Evolutionary conservation across 192 early-diverging fungal genomes (phyloP).

Genomic region (Helicostylum pulchrum): DNA sequence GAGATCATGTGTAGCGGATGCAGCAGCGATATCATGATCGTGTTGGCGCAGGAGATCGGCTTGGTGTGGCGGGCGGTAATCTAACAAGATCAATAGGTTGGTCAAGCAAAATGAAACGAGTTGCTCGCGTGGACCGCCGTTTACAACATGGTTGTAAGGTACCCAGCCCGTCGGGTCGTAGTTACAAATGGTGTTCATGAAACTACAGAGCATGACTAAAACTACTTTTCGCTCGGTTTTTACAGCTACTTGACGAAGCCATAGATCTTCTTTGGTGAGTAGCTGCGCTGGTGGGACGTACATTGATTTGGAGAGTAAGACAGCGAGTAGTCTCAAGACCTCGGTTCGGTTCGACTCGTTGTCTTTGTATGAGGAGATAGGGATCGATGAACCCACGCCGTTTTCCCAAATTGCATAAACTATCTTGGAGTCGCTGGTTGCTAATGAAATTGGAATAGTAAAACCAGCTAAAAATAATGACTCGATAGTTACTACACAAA

Average conservation of each 20-base stretch:
- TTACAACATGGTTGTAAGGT: conserved; percentile 84
- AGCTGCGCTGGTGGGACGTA: conserved; percentile 60
- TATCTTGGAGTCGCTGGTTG: conserved; percentile 38
- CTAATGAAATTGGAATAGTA: conserved; percentile 57
- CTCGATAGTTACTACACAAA: conserved; percentile 27
- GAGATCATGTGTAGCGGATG: not conserved
- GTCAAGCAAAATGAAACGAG: conserved; percentile 73
- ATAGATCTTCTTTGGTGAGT: conserved; percentile 52
- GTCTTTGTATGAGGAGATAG: conserved; percentile 65
- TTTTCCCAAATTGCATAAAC: conserved; percentile 75
- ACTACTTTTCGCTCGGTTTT: conserved; percentile 66
- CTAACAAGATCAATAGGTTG: conserved; percentile 62
- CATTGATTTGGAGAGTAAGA: conserved; percentile 77
- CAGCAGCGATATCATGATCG: conserved; percentile 13
- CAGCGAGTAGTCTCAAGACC: conserved; percentile 70
- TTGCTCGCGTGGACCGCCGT: conserved; percentile 68
- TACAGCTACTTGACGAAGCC: conserved; percentile 51
- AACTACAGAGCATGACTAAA: conserved; percentile 78
- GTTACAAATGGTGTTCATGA: conserved; percentile 78
- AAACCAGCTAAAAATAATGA: conserved; percentile 68
- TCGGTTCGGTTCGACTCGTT: conserved; percentile 75
- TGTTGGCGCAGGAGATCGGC: conserved; percentile 12
- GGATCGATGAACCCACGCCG: conserved; percentile 70
- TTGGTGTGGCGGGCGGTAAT: conserved; percentile 55
- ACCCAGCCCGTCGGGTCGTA: conserved; percentile 88